These are phyloP conservation scores for Ogataea siamensis DNA, from an alignment of 805 yeast genomes.

Conservation along the genomic window DNA sequence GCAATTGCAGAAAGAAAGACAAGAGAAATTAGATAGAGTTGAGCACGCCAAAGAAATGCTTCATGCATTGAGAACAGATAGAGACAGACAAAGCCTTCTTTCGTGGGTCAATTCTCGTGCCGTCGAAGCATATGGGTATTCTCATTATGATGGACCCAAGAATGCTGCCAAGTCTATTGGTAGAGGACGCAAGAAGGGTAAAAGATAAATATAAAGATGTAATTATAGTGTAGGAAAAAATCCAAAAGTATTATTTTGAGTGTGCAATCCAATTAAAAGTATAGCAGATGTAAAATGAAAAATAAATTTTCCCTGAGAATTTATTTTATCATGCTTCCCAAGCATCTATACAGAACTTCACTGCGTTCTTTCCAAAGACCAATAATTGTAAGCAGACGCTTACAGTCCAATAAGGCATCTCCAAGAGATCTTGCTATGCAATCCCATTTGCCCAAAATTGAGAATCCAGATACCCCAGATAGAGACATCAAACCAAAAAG, in stretches of 20 bases:
- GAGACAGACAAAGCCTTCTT: slow-evolving; percentile 45
- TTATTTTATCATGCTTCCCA: slow-evolving; percentile 10
- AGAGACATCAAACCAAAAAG: slow-evolving; percentile 36
- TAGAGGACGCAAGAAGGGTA: slow-evolving; percentile 21
- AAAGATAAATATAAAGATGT: slow-evolving; percentile 16
- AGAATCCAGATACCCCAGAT: slow-evolving; percentile 34
- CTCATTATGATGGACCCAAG: slow-evolving; percentile 53
- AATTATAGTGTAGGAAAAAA: slow-evolving; percentile 6
- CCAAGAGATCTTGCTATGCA: slow-evolving; percentile 32
- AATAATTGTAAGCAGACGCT: slow-evolving; percentile 9
- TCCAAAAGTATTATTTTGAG: slow-evolving; percentile 1
- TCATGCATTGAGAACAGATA: slow-evolving; percentile 35
- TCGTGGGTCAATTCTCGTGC: slow-evolving; percentile 67
- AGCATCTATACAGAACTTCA: slow-evolving; percentile 6
- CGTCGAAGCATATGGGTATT: slow-evolving; percentile 46
- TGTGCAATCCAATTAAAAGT: slow-evolving; percentile 13
- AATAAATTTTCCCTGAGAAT: slow-evolving; percentile 6
- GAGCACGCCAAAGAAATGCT: slow-evolving; percentile 31
- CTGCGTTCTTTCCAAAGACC: too few relatives aligned
- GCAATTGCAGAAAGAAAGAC: slow-evolving; percentile 34
- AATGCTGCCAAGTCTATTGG: slow-evolving; percentile 16
- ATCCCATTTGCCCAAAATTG: slow-evolving; percentile 35
- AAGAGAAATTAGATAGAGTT: slow-evolving; percentile 29
- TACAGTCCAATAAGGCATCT: slow-evolving; percentile 16
- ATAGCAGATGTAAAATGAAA: slow-evolving; percentile 9